Base-by-base conservation (phyloP, 2,329 filamentous ascomycete genomes). In the Cordyceps tenuipes region DNA sequence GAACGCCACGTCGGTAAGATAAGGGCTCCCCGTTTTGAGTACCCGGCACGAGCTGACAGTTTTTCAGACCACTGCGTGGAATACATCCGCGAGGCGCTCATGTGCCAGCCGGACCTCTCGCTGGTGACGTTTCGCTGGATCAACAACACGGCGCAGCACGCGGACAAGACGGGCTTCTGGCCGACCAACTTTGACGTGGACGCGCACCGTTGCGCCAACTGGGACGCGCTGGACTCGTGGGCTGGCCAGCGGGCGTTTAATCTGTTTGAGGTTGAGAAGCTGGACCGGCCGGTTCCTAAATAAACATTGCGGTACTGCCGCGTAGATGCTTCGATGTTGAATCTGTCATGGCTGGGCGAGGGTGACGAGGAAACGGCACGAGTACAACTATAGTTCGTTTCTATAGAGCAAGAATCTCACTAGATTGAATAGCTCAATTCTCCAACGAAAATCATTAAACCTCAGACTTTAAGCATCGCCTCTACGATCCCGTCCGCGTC, bases 101-200 rank as follows among this genome's bases (percentile, higher is more conserved):
- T 59, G 56, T 59, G 56, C 56, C 47, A 50, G 47, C 56, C 56
- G 2, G 56, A 59, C 21, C 23, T 59, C 3, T 59, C 48, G 34
- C 26, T 52, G 57, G 48, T 59, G 19, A 59, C 57, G 36, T 59
- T 59, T 46, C 48, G 48, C 13, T 59, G 57, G 48, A 59, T 53
- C 26, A 59, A 59, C 29, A 52, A 59, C n/a, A 59, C 57, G 3
- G 57, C 57, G 21, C 57, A 59, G 48, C 57, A 59, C 13, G 48
- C 17, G 10, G 36, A 59, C 26, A 59, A 59, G 39, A 36, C 34
- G 7, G 48, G 34, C 3, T 59, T 43, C 15, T 59, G 48, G 46
- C 39, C 57, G 21, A 59, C 48, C 4, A 52, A 59, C 19, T 52
- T 59, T 19, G 48, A 59, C 39, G 39, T 52, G 9, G 31, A 44